Base-by-base conservation (phyloP, 2,329 filamentous ascomycete genomes). In the Botrytis medusae region DNA sequence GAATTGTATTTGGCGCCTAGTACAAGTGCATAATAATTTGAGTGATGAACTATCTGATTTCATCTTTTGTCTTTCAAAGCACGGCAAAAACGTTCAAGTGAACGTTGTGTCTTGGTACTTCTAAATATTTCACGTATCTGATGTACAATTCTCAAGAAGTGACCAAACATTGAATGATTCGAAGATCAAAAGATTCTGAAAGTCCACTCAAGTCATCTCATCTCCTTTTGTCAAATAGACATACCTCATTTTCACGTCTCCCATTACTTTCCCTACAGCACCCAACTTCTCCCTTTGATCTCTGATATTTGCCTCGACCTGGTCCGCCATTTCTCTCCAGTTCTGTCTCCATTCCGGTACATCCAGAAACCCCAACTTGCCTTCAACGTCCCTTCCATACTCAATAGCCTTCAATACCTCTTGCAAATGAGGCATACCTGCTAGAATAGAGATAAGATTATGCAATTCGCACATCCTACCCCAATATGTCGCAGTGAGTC, bases 181-280 rank as follows among this genome's bases (percentile, higher is more conserved):
- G 20, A 32, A 40, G 32, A 42, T 40, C 32, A 25, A n/a, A 25
- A 37, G 34, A 2, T 46, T 20, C 29, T 8, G 12, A 40, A 54
- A n/a, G 8, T 37, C 10, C 22, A 10, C 25, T 67, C 59, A 67
- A 5, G 37, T 48, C 46, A 34, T 57, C 40, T 68, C 70, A 29
- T 51, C 18, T 40, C 61, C 70, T 40, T 68, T 60, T 18, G 40
- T 48, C 37, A 72, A 67, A 20, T 48, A 20, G 22, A 60, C 48
- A 72, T 18, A 60, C 20, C n/a, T 68, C 37, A 68, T 46, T 46
- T 54, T 40, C n/a, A 32, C 48, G 12, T 60, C 61, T 10, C n/a
- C 22, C 37, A 42, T 60, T 2, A 18, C 4, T 4, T 2, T 44
- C n/a, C 40, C 44, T 12, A 14, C 29, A 9, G 1, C 37, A 25